A percentile compares a stretch with the other conserved stretches of the same genome.
phyloP scores from a whole-genome alignment of 78 protist genomes.

The Speleostelium caveatum region DNA sequence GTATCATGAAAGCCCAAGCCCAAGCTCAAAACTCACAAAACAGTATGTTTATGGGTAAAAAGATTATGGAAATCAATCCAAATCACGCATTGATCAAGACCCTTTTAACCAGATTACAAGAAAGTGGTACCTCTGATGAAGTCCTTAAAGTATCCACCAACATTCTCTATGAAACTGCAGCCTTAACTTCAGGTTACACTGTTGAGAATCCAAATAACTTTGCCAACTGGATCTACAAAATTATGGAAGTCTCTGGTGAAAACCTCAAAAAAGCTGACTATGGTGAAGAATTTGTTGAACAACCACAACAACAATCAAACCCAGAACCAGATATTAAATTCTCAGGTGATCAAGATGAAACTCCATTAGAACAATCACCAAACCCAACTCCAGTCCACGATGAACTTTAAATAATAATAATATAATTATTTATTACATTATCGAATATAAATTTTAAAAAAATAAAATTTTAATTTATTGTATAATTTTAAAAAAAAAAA shows the following conservation, averaged over 20 bases:
- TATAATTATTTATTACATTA: too few relatives aligned
- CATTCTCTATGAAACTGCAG: conserved; percentile 91
- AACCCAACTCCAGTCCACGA: background rate
- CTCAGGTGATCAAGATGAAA: conserved; percentile 1
- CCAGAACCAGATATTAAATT: background rate
- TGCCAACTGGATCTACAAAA: conserved; percentile 81
- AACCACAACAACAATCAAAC: background rate
- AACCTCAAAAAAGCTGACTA: conserved; percentile 5
- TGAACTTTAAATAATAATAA: conserved; percentile 2
- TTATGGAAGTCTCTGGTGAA: conserved; percentile 76
- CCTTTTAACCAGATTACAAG: conserved; percentile 22
- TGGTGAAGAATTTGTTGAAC: background rate
- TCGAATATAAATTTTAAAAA: too few relatives aligned
- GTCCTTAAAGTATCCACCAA: conserved; percentile 76
- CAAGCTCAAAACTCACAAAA: background rate
- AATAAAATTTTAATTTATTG: too few relatives aligned
- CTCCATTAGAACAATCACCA: background rate
- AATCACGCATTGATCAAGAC: conserved; percentile 90
- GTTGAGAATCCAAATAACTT: conserved; percentile 85
- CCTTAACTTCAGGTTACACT: conserved; percentile 87
- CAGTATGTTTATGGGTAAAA: conserved; percentile 50
- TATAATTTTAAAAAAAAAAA: too few relatives aligned
- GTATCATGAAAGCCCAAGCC: conserved; percentile 96
- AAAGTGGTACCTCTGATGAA: conserved; percentile 74
- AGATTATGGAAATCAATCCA: conserved; percentile 95